phyloP scores from a whole-genome alignment of 2,329 filamentous ascomycete genomes.

The Triangularia verruculosa region DNA sequence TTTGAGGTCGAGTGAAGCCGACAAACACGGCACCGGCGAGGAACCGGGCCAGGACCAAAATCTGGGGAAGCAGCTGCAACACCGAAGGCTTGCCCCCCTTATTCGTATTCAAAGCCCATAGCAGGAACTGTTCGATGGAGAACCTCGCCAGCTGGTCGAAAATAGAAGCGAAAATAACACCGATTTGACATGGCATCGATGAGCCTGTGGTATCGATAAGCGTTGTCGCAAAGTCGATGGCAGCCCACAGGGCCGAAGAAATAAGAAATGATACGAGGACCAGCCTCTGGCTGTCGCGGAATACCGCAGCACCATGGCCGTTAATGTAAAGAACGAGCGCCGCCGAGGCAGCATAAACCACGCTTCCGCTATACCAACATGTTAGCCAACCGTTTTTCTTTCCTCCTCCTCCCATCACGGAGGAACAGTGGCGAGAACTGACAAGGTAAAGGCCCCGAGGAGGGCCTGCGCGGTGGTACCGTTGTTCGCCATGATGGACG shows the following conservation, averaged over 20 bases:
- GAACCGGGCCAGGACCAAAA: slow-evolving; percentile 46
- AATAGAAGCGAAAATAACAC: slow-evolving; percentile 49
- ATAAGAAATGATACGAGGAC: slow-evolving; percentile 56
- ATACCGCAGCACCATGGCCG: slow-evolving; percentile 47
- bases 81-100: slow-evolving; percentile 32
- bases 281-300: slow-evolving; percentile 61
- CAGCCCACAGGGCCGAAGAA: slow-evolving; percentile 52
- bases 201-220: slow-evolving; percentile 43
- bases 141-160: slow-evolving; percentile 58
- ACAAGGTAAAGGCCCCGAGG: slow-evolving; percentile 55
- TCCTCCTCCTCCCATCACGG: background rate
- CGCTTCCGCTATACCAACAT: slow-evolving; percentile 43
- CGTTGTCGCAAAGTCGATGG: slow-evolving; percentile 49
- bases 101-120: slow-evolving; percentile 48
- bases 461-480: slow-evolving; percentile 46
- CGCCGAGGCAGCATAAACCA: slow-evolving; percentile 50
- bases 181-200: slow-evolving; percentile 48
- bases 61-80: slow-evolving; percentile 44
- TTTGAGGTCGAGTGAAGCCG: slow-evolving; percentile 52
- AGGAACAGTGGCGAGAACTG: slow-evolving; percentile 31
- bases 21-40: slow-evolving; percentile 53
- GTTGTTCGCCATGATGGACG: slow-evolving; percentile 44
- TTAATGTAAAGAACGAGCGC: slow-evolving; percentile 46
- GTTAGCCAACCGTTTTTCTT: slow-evolving; percentile 12
- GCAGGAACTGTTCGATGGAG: slow-evolving; percentile 51